Percentiles rank a stretch among this genome's conserved stretches.
phyloP scores from a whole-genome alignment of 2,329 filamentous ascomycete genomes.

The Myriangium duriaei region DNA sequence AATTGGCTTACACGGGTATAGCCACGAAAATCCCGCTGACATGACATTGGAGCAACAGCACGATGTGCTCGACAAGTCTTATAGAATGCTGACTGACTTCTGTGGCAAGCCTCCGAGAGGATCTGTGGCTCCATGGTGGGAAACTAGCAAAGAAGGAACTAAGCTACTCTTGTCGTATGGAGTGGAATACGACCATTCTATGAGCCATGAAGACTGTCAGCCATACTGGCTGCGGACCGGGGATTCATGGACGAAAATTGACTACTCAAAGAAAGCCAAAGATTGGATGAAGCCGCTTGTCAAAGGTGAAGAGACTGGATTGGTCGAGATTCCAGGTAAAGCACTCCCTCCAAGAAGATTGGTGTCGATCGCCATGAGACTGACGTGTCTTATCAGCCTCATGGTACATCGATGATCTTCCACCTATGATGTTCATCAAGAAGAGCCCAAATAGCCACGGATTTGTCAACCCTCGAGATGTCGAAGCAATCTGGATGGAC shows the following conservation, averaged over 20 bases:
- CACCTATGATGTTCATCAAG: conserved; percentile 27
- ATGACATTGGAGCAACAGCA: conserved; percentile 66
- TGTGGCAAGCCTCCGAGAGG: conserved; percentile 59
- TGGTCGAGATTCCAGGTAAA: conserved; percentile 61
- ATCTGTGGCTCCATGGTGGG: conserved; percentile 54
- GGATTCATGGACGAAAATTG: conserved; percentile 56
- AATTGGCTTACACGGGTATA: conserved; percentile 45
- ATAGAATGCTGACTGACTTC: conserved; percentile 57
- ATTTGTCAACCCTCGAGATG: conserved; percentile 29
- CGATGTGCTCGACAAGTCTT: conserved; percentile 64
- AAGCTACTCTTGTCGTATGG: conserved; percentile 54
- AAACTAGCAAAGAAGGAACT: conserved; percentile 43
- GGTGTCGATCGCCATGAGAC: too few relatives aligned
- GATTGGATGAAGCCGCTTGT: conserved; percentile 56
- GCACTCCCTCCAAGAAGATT: too few relatives aligned
- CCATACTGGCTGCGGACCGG: conserved; percentile 45
- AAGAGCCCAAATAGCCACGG: conserved; percentile 23
- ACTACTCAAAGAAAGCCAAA: conserved; percentile 49
- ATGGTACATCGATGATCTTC: conserved; percentile 39
- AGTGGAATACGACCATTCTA: conserved; percentile 57
- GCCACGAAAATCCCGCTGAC: conserved; percentile 58
- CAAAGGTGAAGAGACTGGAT: conserved; percentile 46
- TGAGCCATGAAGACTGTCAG: conserved; percentile 50
- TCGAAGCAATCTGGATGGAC: conserved; percentile 34
- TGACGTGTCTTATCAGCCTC: too few relatives aligned